These are phyloP conservation scores for Moricandia arvensis DNA, from an alignment of 345 rosid species.

Conservation along the genomic window DNA sequence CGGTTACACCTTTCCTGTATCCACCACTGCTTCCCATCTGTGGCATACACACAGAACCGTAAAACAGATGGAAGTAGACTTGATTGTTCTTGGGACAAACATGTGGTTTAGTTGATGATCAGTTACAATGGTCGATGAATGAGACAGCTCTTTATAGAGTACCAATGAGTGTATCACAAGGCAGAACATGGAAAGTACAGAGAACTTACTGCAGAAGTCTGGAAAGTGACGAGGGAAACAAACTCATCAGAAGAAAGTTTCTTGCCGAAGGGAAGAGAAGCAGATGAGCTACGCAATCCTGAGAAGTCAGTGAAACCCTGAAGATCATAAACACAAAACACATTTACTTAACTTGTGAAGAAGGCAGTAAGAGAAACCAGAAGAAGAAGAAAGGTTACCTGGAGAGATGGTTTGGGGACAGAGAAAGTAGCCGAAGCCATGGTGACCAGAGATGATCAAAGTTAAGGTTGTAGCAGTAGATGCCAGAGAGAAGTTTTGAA, in stretches of 20 bases:
- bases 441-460: constrained; percentile 7
- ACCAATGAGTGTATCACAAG: background rate
- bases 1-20: constrained; percentile 60
- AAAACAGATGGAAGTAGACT: background rate
- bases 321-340: constrained; percentile 32
- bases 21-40: constrained; percentile 69
- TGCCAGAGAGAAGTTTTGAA: background rate
- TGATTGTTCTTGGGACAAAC: too few relatives aligned
- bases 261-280: constrained; percentile 55
- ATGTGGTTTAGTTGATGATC: too few relatives aligned
- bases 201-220: constrained; percentile 73
- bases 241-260: constrained; percentile 68
- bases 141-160: background rate
- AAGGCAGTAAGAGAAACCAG: background rate
- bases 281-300: constrained; percentile 59
- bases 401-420: constrained; percentile 78
- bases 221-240: constrained; percentile 57
- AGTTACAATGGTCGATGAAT: too few relatives aligned
- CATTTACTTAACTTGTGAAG: background rate
- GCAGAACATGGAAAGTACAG: background rate
- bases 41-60: background rate
- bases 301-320: constrained; percentile 75
- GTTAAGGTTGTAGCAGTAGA: constrained; percentile 24
- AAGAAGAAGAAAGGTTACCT: constrained; percentile 40
- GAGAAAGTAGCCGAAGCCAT: constrained; percentile 88